Percentiles rank a stretch among this genome's conserved stretches.
Conservation (phyloP, 306 rosid genomes). For the Argentina anserina region DNA sequence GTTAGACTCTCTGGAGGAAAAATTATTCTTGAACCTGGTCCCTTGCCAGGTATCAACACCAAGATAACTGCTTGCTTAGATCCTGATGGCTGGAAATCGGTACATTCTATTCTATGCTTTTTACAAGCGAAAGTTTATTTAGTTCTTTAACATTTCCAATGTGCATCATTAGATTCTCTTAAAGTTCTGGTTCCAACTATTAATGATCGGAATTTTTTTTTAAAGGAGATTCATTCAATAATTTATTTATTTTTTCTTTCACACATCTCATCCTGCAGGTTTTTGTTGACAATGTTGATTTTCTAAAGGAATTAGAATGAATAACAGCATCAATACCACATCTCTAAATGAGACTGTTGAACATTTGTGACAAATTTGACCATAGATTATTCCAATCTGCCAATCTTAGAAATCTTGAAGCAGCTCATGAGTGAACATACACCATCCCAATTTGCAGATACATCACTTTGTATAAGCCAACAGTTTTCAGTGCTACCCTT, state of each 20-base stretch:
- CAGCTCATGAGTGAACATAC: slow-evolving; percentile 11
- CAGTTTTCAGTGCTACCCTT: slow-evolving; percentile 2
- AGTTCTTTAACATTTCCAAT: not conserved
- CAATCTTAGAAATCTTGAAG: slow-evolving; percentile 28
- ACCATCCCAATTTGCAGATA: slow-evolving; percentile 6
- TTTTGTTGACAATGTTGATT: slow-evolving; percentile 63
- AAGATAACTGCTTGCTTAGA: slow-evolving; percentile 72
- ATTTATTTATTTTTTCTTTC: not conserved
- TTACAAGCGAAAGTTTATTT: not conserved
- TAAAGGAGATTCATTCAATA: too few relatives aligned
- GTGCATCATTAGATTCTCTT: not conserved
- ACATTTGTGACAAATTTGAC: slow-evolving; percentile 24
- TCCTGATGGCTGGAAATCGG: slow-evolving; percentile 87
- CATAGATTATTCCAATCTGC: slow-evolving; percentile 9
- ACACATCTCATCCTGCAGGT: slow-evolving; percentile 37
- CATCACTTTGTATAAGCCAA: slow-evolving; percentile 16
- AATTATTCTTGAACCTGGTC: slow-evolving; percentile 68
- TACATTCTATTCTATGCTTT: slow-evolving; percentile 26
- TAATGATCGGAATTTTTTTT: too few relatives aligned
- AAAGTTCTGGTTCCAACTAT: not conserved
- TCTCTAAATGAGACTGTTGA: slow-evolving; percentile 23
- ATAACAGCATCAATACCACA: slow-evolving; percentile 19
- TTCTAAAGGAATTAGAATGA: slow-evolving; percentile 65
- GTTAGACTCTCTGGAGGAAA: slow-evolving; percentile 65
- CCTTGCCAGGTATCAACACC: slow-evolving; percentile 60